These are phyloP conservation scores for Alternaria ventricosa DNA, from an alignment of 2,329 filamentous ascomycete genomes.

Conservation along the genomic window DNA sequence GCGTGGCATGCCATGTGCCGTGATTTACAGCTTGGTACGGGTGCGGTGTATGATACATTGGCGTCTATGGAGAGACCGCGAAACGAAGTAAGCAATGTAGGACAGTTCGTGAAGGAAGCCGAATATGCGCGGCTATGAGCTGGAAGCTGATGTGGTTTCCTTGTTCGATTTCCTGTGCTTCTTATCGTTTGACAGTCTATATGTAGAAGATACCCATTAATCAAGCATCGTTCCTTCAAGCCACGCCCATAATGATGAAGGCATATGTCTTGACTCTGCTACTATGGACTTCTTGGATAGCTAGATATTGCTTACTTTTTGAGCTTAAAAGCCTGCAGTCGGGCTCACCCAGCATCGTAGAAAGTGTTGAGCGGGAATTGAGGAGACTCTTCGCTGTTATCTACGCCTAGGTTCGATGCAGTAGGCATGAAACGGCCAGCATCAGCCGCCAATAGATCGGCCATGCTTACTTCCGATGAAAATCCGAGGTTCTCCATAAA, in stretches of 20 bases:
- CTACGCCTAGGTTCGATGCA: conserved; percentile 32
- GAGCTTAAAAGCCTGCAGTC: not conserved
- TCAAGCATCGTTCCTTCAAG: not conserved
- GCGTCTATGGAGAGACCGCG: not conserved
- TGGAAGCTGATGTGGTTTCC: not conserved
- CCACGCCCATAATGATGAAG: not conserved
- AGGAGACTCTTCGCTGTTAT: conserved; percentile 17
- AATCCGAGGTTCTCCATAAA: conserved; percentile 73
- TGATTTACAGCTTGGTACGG: conserved; percentile 42
- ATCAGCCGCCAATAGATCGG: conserved; percentile 53
- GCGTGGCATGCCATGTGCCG: conserved; percentile 60
- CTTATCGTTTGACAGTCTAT: not conserved
- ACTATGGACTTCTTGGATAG: not conserved
- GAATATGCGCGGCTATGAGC: conserved; percentile 11
- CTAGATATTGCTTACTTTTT: not conserved
- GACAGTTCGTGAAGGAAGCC: not conserved
- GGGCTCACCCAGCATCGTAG: conserved; percentile 25
- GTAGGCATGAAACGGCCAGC: conserved; percentile 51
- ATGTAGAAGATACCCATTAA: not conserved
- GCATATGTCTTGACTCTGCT: not conserved
- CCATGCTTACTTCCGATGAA: conserved; percentile 65
- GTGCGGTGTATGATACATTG: not conserved
- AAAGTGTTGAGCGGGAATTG: conserved; percentile 28
- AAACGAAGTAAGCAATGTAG: not conserved
- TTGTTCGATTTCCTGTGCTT: not conserved